Evolutionary conservation across 176 grass and related monocot species (phyloP).

Genomic region (Bothriochloa decipiens): DNA sequence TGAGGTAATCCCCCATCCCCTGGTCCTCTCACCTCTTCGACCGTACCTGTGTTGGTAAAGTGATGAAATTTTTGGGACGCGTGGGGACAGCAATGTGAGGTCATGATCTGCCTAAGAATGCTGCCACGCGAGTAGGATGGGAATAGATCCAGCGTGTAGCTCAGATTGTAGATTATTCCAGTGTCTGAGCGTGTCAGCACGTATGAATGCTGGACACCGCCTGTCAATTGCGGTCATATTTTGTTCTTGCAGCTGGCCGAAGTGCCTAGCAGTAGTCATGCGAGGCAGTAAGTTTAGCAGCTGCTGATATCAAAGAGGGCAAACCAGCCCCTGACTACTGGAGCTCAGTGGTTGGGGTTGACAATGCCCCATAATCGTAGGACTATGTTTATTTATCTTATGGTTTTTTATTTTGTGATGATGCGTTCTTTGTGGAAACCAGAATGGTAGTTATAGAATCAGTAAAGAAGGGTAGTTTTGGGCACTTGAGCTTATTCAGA

Average conservation of each 20-base stretch:
- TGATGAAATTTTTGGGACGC: too few relatives aligned
- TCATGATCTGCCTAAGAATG: too few relatives aligned
- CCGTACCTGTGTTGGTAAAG: background rate
- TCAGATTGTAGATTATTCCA: too few relatives aligned
- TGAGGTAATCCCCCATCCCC: constrained; percentile 41
- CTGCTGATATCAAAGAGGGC: constrained; percentile 31
- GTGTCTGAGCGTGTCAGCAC: too few relatives aligned
- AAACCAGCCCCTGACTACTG: constrained; percentile 16
- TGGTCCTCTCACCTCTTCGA: too few relatives aligned
- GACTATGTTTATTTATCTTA: background rate
- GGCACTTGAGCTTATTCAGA: background rate
- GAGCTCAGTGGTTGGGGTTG: constrained; percentile 29
- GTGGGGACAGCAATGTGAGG: too few relatives aligned
- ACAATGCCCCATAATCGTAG: background rate
- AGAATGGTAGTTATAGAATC: background rate
- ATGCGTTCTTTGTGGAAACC: background rate
- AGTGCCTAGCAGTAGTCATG: constrained; percentile 38
- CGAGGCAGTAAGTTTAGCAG: constrained; percentile 48
- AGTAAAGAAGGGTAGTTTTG: background rate
- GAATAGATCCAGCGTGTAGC: too few relatives aligned
- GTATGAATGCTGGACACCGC: too few relatives aligned
- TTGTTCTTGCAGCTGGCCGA: constrained; percentile 45
- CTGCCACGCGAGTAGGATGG: too few relatives aligned
- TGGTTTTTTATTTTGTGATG: background rate
- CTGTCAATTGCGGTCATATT: too few relatives aligned